phyloP scores from a whole-genome alignment of 2,329 filamentous ascomycete species.

The Tolypocladium paradoxum region DNA sequence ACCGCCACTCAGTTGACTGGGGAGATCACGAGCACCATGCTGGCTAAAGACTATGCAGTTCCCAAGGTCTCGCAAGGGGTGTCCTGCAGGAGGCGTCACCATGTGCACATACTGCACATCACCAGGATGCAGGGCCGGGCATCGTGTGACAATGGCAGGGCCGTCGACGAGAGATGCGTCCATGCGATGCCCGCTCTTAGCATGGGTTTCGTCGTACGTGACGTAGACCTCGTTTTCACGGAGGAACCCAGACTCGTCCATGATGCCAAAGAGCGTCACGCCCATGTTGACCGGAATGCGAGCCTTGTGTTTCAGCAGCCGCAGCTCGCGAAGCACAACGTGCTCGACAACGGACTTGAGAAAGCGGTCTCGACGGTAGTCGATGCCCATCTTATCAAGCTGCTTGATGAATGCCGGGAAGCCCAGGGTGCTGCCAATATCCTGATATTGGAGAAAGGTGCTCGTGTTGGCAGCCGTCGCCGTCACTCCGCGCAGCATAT shows the following conservation, averaged over 20 bases:
- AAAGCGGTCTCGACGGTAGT: constrained; percentile 59
- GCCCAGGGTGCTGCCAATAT: constrained; percentile 48
- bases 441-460: constrained; percentile 51
- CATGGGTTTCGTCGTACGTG: constrained; percentile 34
- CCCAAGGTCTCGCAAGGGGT: constrained; percentile 48
- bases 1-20: constrained; percentile 68
- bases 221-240: constrained; percentile 59
- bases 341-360: constrained; percentile 61
- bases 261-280: constrained; percentile 69
- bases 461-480: constrained; percentile 50
- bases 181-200: constrained; percentile 12
- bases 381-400: constrained; percentile 45
- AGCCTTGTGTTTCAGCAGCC: constrained; percentile 67
- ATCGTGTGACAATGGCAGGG: constrained; percentile 58
- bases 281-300: constrained; percentile 62
- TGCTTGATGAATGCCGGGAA: constrained; percentile 52
- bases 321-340: constrained; percentile 57
- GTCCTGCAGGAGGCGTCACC: constrained; percentile 46
- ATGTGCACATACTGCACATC: constrained; percentile 61
- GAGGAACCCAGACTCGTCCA: constrained; percentile 68
- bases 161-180: constrained; percentile 22
- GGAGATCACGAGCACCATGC: constrained; percentile 59
- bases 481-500: constrained; percentile 48
- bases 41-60: constrained; percentile 77
- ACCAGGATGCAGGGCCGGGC: constrained; percentile 70